Percentiles rank a stretch among this genome's conserved stretches.
Conservation (phyloP, 805 yeast species). For the Metschnikowia drakensbergensis region DNA sequence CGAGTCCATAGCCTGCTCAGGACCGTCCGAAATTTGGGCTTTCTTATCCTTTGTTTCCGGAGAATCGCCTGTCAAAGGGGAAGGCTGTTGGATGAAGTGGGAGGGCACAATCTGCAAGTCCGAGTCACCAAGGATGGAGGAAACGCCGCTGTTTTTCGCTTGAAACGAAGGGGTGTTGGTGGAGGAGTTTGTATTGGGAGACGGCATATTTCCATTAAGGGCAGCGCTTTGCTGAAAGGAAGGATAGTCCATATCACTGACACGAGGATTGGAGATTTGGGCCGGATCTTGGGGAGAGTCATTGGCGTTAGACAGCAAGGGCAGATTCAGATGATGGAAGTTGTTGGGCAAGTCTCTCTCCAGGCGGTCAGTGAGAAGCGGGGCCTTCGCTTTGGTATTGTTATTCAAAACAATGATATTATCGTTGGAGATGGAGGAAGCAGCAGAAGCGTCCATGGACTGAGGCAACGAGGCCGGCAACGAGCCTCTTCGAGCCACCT, state of each 20-base stretch:
- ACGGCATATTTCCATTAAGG: slow-evolving; percentile 18
- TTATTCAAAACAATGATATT: slow-evolving; percentile 50
- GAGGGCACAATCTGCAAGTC: slow-evolving; percentile 10
- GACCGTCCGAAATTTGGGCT: not conserved
- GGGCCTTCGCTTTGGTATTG: slow-evolving; percentile 51
- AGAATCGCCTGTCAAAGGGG: slow-evolving; percentile 23
- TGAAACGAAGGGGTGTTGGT: slow-evolving; percentile 25
- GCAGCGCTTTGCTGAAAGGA: not conserved
- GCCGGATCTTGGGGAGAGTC: slow-evolving; percentile 6
- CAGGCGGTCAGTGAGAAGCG: slow-evolving; percentile 29
- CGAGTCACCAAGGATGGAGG: slow-evolving; percentile 7
- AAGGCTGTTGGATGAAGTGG: slow-evolving; percentile 21
- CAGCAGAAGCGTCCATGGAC: slow-evolving; percentile 5
- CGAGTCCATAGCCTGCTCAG: slow-evolving; percentile 9
- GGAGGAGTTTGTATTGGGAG: slow-evolving; percentile 24
- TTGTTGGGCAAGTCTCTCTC: not conserved
- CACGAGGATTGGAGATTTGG: not conserved
- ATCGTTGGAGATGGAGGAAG: slow-evolving; percentile 28
- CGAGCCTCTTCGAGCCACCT: slow-evolving; percentile 17
- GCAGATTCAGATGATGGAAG: slow-evolving; percentile 11
- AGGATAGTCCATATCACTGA: not conserved
- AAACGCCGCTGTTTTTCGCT: slow-evolving; percentile 1
- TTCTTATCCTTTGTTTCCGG: slow-evolving; percentile 16
- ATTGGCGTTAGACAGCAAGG: slow-evolving; percentile 10
- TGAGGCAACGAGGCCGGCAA: slow-evolving; percentile 12